A percentile compares a stretch with the other conserved stretches of the same genome.
Conservation (phyloP, 345 rosid species). For the Garcia nutans region DNA sequence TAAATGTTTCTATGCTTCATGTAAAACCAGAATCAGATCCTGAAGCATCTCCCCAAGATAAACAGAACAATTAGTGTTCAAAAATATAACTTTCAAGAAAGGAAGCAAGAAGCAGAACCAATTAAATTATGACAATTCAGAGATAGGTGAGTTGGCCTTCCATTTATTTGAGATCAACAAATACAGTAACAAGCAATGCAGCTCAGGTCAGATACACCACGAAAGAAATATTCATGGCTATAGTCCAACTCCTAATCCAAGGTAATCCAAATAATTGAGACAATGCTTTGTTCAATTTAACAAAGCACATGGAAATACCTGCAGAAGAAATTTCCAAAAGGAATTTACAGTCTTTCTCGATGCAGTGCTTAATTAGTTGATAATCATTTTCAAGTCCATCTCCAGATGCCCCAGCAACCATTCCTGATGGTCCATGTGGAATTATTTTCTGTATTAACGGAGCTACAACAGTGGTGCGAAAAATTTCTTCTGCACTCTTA, state of each 20-base stretch:
- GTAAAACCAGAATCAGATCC: background rate
- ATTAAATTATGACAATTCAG: background rate
- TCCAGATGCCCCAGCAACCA: constrained; percentile 47
- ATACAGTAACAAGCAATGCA: background rate
- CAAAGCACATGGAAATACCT: constrained; percentile 40
- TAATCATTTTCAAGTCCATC: constrained; percentile 86
- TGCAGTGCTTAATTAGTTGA: constrained; percentile 57
- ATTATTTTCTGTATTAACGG: constrained; percentile 68
- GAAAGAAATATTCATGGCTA: background rate
- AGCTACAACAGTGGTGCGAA: constrained; percentile 71
- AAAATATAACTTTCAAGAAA: background rate
- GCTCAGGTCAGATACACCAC: background rate
- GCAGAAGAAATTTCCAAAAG: constrained; percentile 79
- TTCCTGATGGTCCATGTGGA: constrained; percentile 48
- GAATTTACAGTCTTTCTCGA: constrained; percentile 74
- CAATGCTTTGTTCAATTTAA: background rate
- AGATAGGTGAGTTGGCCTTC: background rate
- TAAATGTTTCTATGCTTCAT: background rate
- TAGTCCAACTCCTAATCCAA: background rate
- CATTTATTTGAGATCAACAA: background rate
- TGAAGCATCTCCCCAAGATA: background rate
- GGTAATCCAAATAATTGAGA: background rate
- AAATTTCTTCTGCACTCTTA: constrained; percentile 75
- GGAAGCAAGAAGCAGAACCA: background rate
- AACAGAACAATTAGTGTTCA: background rate